These are phyloP conservation scores for Xylariaceae sp. DNA, from an alignment of 2,329 filamentous ascomycete species.

Conservation along the genomic window DNA sequence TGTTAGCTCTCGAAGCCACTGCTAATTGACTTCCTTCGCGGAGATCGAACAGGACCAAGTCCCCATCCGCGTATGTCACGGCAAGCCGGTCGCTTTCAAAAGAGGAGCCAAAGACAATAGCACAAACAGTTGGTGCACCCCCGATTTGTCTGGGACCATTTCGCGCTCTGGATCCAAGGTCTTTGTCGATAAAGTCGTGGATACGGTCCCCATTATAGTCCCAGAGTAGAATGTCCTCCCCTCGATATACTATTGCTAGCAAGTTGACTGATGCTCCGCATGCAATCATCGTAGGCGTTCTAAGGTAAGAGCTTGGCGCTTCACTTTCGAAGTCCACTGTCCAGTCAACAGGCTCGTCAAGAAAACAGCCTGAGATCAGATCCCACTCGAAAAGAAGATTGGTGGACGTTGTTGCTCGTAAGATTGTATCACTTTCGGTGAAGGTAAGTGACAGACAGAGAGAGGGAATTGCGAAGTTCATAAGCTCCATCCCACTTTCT, in stretches of 20 bases:
- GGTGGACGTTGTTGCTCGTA: slow-evolving; percentile 1
- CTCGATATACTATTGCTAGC: slow-evolving; percentile 26
- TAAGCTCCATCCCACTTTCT: slow-evolving; percentile 1
- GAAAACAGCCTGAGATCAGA: background rate
- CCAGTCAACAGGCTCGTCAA: slow-evolving; percentile 14
- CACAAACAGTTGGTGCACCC: slow-evolving; percentile 11
- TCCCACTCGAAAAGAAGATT: slow-evolving; percentile 11
- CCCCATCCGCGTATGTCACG: slow-evolving; percentile 27
- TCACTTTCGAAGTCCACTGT: slow-evolving; percentile 14
- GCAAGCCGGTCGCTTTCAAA: slow-evolving; percentile 19
- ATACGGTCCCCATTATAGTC: slow-evolving; percentile 16
- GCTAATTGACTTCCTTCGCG: slow-evolving; percentile 7
- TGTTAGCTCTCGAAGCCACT: slow-evolving; percentile 7
- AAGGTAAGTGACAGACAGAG: slow-evolving; percentile 11
- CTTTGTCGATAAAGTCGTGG: slow-evolving; percentile 23
- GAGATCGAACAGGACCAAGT: slow-evolving; percentile 25
- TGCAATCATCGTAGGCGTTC: slow-evolving; percentile 15
- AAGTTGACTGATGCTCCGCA: slow-evolving; percentile 16
- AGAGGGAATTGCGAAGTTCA: slow-evolving; percentile 8
- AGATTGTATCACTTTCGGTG: slow-evolving; percentile 5
- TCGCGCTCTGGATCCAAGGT: slow-evolving; percentile 16
- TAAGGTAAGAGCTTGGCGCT: slow-evolving; percentile 3
- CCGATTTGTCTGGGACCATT: slow-evolving; percentile 7
- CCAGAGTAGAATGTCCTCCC: slow-evolving; percentile 25
- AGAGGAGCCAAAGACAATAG: slow-evolving; percentile 20